Evolutionary conservation across 768 basidiomycete genomes (phyloP), one percentile per base, ranked within the genome.

Genomic region (Xerocomellus amylosporus): DNA sequence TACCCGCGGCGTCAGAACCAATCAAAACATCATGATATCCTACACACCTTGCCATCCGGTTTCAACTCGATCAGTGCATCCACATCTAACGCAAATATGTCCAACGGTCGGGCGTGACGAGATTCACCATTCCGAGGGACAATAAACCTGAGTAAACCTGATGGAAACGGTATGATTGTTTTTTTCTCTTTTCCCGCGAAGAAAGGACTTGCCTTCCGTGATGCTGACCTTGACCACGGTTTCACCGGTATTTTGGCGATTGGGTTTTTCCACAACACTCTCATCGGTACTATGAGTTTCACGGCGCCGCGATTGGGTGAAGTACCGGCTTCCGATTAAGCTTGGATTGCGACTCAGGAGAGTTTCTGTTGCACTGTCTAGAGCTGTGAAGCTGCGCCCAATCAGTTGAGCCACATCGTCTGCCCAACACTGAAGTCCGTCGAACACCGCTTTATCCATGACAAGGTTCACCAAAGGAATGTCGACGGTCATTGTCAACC

Each of bases 371-470:
- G 55, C 67, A 8, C 53, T 60, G 26, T 68, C 68, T 33, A 54
- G 58, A 43, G 46, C 28, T 5, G 52, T 44, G 39, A 58, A 48
- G 7, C 75, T 70, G 15, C 73, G 76, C 48, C 88, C 88, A 4
- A 87, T 62, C 47, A 87, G 78, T 62, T 89, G 91, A n/a, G 85
- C 74, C 26, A 86, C 67, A 64, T 98, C 94, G 65, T 99, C 97
- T 8, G 85, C 86, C 78, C 88, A 91, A 63, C 86, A 87, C 68
- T 98, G 93, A 17, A 98, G 68, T 13, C 82, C 81, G 64, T 98
- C 92, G 8, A 94, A 70, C 2, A 75, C 56, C 6, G 72, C 64
- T 68, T 98, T 96, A 10, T 81, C 76, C 45, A 93, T 61, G 37
- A 81, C 73, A 12, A 79, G 67, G 61, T 81, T 73, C n/a, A 88